phyloP scores from a whole-genome alignment of 2,329 filamentous ascomycete genomes.

The Trematosphaeria pertusa region DNA sequence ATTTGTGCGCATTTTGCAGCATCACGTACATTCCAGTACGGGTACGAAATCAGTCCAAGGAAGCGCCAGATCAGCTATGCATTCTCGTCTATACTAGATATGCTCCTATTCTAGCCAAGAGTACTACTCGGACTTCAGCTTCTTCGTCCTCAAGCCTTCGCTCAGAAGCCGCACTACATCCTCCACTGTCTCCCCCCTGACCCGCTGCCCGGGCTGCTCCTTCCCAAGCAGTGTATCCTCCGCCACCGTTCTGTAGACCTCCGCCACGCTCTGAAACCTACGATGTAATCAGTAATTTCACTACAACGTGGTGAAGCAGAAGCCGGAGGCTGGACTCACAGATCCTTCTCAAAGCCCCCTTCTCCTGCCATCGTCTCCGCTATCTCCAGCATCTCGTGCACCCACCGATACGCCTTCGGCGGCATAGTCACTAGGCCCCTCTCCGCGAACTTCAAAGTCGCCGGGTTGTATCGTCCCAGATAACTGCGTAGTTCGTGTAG shows the following conservation, averaged over 20 bases:
- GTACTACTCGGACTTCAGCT: neutral
- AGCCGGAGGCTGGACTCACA: no score
- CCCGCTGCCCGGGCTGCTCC: neutral
- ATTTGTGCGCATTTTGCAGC: no score
- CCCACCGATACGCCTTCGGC: slow-evolving; percentile 3
- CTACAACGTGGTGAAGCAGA: no score
- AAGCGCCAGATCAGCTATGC: no score
- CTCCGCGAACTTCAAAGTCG: slow-evolving; percentile 1
- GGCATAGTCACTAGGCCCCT: neutral
- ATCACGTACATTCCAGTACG: no score
- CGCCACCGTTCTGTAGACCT: neutral
- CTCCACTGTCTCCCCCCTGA: neutral
- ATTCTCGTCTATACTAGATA: no score
- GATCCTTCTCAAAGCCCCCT: neutral
- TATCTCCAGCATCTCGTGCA: slow-evolving; percentile 2
- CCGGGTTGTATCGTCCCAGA: neutral
- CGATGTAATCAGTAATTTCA: neutral
- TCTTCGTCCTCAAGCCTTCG: neutral
- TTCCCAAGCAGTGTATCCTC: neutral
- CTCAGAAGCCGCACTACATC: neutral
- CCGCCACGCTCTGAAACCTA: neutral
- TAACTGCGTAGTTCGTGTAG: neutral
- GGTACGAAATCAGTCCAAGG: no score
- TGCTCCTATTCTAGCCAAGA: no score
- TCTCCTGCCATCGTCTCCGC: neutral